These are phyloP conservation scores for Monosporascus sp. DNA, from an alignment of 2,329 filamentous ascomycete genomes.

Conservation along the genomic window DNA sequence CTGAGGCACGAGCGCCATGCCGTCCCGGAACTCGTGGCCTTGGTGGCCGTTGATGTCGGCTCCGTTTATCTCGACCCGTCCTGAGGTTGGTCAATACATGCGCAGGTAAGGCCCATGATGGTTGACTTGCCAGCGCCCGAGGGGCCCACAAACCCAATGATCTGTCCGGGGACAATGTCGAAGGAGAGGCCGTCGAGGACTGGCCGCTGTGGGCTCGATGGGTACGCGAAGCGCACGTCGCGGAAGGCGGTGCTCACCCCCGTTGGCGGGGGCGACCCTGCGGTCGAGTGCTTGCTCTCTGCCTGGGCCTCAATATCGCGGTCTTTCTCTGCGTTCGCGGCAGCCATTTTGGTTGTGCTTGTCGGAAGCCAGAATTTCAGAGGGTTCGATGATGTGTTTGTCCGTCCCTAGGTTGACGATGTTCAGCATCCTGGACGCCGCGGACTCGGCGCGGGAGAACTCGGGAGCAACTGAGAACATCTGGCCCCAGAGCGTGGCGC, in stretches of 20 bases:
- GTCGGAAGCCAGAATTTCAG: constrained; percentile 1
- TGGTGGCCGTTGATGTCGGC: constrained; percentile 18
- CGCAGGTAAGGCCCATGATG: constrained; percentile 50
- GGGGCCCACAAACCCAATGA: constrained; percentile 59
- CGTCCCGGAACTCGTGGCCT: constrained; percentile 27
- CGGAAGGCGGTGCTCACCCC: constrained; percentile 49
- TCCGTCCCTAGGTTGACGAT: constrained; percentile 24
- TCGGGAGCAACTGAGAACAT: constrained; percentile 62
- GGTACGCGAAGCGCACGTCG: constrained; percentile 61
- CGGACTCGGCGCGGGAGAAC: constrained; percentile 50
- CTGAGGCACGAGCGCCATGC: constrained; percentile 34
- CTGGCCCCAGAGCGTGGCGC: constrained; percentile 57
- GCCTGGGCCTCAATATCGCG: constrained; percentile 35
- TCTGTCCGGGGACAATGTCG: constrained; percentile 52
- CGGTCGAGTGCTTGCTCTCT: constrained; percentile 16
- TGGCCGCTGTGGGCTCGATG: constrained; percentile 51
- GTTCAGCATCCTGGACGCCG: constrained; percentile 41
- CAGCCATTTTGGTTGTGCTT: not conserved
- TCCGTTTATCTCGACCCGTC: constrained; percentile 37
- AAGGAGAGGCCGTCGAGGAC: constrained; percentile 54
- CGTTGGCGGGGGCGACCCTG: constrained; percentile 14
- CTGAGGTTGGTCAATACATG: constrained; percentile 40
- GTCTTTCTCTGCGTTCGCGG: not conserved
- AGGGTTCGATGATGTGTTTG: constrained; percentile 23
- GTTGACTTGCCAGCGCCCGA: constrained; percentile 65